Base-by-base conservation (phyloP, 2,329 filamentous ascomycete species). In the Daldinia sp. region DNA sequence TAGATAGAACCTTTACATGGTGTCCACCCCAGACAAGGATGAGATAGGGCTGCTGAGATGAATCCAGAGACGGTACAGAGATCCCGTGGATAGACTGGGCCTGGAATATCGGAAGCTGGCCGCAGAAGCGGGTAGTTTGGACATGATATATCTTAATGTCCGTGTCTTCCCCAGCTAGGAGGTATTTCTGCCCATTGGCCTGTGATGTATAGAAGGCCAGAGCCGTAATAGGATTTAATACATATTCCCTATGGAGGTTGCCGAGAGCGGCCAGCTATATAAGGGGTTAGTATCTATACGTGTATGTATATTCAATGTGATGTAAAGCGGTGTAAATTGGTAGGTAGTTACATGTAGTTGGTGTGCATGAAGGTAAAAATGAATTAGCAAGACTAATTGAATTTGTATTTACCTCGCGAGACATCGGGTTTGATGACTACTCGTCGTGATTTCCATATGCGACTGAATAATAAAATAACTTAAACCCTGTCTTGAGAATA, bases 1-100 rank as follows among this genome's bases (percentile, higher is more conserved):
- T 39, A 50, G 75, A 67, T 10, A 85, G 79, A 42, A 79, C 78
- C 10, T 81, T 86, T n/a, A 92, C 80, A 1, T 83, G 86, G 15
- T 84, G 83, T 1, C 89, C 91, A 42, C 93, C 93, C 92, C 93
- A 97, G 15, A 90, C 80, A 5, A 95, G 81, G 9, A 89, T 71
- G 46, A 79, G 73, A 6, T 74, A 73, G 1, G 61, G 53, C 1
- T 50, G 63, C 23, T 68, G 67, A 1, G 54, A 28, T 30, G 60
- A 65, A 7, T 67, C 64, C 13, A 73, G 78, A 58, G 74, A 59
- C 6, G 72, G 72, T 28, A 88, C 79, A n/a, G 83, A 79, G 60
- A 95, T 88, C 2, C 93, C 93, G 78, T 96, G 93, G 57, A 96
- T 88, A 2, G 88, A 82, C 77, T 95, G 92, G n/a, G 84, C 84